Base-by-base conservation (phyloP, 2,329 filamentous ascomycete species). In the Colletotrichum godetiae region DNA sequence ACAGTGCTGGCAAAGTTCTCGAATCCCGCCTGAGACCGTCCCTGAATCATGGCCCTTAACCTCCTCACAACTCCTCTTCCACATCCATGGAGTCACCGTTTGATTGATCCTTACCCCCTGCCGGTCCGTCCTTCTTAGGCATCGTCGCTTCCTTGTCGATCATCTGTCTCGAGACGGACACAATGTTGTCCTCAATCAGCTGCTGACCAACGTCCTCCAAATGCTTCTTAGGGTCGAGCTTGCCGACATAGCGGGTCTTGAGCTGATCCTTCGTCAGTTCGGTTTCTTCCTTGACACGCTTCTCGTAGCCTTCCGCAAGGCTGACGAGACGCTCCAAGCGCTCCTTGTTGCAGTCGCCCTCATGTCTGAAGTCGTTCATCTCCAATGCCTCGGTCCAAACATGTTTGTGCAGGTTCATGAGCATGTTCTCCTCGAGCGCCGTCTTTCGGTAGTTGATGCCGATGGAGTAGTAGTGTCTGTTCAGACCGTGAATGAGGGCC, bases 351-450 rank as follows among this genome's bases (percentile, higher is more conserved):
- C 93, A 91, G 76, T 92, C 88, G 68, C 92, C 94, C 81, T 98
- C 96, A 70, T 91, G 87, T 76, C 92, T 90, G 89, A 99, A 99
- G 84, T 98, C 95, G 74, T 96, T 94, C 95, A 99, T 98, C 82
- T 98, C 92, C 76, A 99, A 85, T 5, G 96, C 97, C 84, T 99
- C 97, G 0, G 97, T 99, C 97, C 97, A 99, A 57, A 98, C 95
- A 78, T 98, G 97, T 89, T 99, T 99, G 90, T 99, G 97, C 77
- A 99, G 87, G 82, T 99, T 99, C 97, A 99, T 99, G 79, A 99
- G 85, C 97, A 99, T 99, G 85, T 98, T 98, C 88, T 99, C 97
- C 83, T 99, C 97, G 63, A 99, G 88, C 1, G 95, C 96, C 0
- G 96, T 98, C 88, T 99, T 99, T 81, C 96, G 90, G 86, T 99